Percentiles rank a stretch among this genome's conserved stretches.
Evolutionary conservation across 768 basidiomycete genomes (phyloP).

Genomic region (Pleurotus citrinopileatus): DNA sequence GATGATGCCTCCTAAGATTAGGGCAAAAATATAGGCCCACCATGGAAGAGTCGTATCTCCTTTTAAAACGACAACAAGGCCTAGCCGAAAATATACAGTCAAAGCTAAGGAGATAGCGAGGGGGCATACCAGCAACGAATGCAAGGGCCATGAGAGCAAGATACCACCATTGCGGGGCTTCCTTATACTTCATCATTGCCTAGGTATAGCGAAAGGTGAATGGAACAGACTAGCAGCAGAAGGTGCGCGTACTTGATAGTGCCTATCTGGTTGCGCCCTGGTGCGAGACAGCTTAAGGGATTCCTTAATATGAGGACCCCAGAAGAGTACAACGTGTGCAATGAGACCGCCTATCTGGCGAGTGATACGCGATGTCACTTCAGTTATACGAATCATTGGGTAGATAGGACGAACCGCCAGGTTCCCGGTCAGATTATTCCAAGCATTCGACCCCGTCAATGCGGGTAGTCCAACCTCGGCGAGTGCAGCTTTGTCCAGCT

Average conservation of each 20-base stretch:
- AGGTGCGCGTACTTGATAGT: slow-evolving; percentile 39
- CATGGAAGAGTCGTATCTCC: slow-evolving; percentile 60
- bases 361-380: not conserved
- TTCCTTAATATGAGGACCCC: slow-evolving; percentile 46
- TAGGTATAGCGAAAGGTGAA: slow-evolving; percentile 11
- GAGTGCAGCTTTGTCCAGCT: slow-evolving; percentile 37
- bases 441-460: slow-evolving; percentile 34
- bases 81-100: too few species aligned
- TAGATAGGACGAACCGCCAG: slow-evolving; percentile 33
- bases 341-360: slow-evolving; percentile 59
- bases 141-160: slow-evolving; percentile 40
- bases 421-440: slow-evolving; percentile 32
- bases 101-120: too few species aligned
- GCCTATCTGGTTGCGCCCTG: slow-evolving; percentile 51
- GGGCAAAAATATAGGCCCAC: slow-evolving; percentile 59
- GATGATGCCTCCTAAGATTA: slow-evolving; percentile 45
- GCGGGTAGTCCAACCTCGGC: slow-evolving; percentile 27
- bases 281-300: slow-evolving; percentile 47
- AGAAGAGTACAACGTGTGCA: slow-evolving; percentile 54
- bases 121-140: slow-evolving; percentile 51
- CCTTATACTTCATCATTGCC: slow-evolving; percentile 58
- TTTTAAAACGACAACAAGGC: slow-evolving; percentile 52
- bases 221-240: not conserved
- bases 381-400: not conserved
- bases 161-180: slow-evolving; percentile 65